Base-by-base conservation (phyloP, 2,329 filamentous ascomycete genomes). In the Pseudopithomyces chartarum region DNA sequence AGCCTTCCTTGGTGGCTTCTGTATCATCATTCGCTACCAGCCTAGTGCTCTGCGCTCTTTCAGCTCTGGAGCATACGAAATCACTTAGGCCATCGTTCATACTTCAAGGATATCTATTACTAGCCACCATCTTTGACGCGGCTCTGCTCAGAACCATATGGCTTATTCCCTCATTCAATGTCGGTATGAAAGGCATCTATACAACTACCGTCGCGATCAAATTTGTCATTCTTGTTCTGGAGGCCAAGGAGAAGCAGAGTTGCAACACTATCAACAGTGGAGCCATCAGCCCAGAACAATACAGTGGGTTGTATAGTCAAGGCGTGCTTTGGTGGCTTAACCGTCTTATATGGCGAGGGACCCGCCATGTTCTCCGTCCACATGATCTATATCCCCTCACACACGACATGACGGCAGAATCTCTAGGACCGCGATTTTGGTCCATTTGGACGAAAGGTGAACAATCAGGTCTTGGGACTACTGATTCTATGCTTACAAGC, bases 241-340 rank as follows among this genome's bases (percentile, higher is more conserved):
- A 70, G 46, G 52, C 63, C 3, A 48, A 57, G n/a, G 57, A 59
- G 44, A 71, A 71, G 54, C 8, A 43, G 6, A 38, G 20, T 1
- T 54, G 34, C n/a, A n/a, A 29, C 6, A 15, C 6, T 11, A 15
- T 10, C 3, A 32, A 38, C 8, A 2, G 2, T 6, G 38, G 17
- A 11, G 45, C 38, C 5, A 13, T 15, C 19, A 54, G 42, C 13
- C 51, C 51, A n/a, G 51, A 54, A 7, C 42, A 46, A 11, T 39
- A 17, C 12, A 39, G 39, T 44, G 51, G 51, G n/a, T 38, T 54
- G 6, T 46, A 39, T 20, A 36, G 13, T 4, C 42, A 39, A 23
- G 33, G 51, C 33, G 15, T 47, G 7, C 44, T 34, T 26, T 54
- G 32, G 42, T 54, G 51, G 51, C 51, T 54, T 13, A 47, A 46